Base-by-base conservation (phyloP, 2,329 filamentous ascomycete genomes). In the Cercospora citrullina region DNA sequence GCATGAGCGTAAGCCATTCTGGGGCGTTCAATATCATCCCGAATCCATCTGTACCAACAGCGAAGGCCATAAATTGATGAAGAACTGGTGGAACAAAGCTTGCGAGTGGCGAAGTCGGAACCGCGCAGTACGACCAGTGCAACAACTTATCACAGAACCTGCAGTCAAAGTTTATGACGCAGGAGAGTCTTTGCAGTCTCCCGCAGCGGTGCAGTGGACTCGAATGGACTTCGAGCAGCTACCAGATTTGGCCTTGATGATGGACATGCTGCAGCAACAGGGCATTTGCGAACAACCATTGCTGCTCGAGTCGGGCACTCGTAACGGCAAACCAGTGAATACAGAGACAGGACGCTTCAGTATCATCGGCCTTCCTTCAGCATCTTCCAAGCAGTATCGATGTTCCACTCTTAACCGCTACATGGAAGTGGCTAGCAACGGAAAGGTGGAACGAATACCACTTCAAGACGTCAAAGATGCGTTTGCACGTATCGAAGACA, bases 11-110 rank as follows among this genome's bases (percentile, higher is more conserved):
- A 89, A 88, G 71, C 93, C 94, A 0, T 91, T 94, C 71, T 96
- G 91, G 89, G 94, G 91, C 0, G 84, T 97, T 18, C 94, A 97
- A 76, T 97, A 95, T 74, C 93, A 97, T 75, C 93, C 93, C 0
- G 93, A 97, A 78, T 96, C 92, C 0, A 87, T 93, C 14, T 96
- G 93, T 77, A 96, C 93, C 4, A 91, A 92, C 45, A 80, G 83
- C 3, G 85, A 86, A 68, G 89, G 91, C 1, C 86, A 85, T 21
- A 80, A 82, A 14, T 83, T 96, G 28, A 83, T 96, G 39, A 79
- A 79, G 61, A 92, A 91, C 74, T 97, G 93, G 92, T 95, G 93
- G 85, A 76, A 78, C 4, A 83, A 87, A 75, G 89, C 89, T 0
- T 80, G 64, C 60, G 58, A 60, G 9, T 74, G 72, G 74, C 72